Conservation (phyloP, 140 eudicot genomes). For the Ambrosia hybrid region DNA sequence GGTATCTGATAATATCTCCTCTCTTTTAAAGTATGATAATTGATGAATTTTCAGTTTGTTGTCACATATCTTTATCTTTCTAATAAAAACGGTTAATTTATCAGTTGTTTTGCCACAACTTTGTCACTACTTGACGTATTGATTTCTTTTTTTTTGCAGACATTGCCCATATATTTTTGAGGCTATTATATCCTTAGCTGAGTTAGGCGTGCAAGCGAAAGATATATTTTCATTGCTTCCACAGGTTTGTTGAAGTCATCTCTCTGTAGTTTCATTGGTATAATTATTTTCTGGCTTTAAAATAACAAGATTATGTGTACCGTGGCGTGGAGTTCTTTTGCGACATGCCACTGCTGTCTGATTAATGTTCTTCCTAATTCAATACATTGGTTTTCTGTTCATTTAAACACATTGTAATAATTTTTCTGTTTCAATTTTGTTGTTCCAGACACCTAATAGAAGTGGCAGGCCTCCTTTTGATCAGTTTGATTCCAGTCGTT, state of each 20-base stretch:
- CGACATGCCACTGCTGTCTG: neutral
- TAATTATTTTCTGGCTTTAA: neutral
- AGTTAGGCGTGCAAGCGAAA: slow-evolving; percentile 84
- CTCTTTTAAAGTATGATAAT: slow-evolving; percentile 10
- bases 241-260: slow-evolving; percentile 60
- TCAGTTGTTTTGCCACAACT: slow-evolving; percentile 13
- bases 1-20: slow-evolving; percentile 38
- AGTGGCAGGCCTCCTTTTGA: slow-evolving; percentile 91
- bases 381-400: neutral
- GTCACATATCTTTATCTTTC: neutral
- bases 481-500: slow-evolving; percentile 78
- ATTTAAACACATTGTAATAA: slow-evolving; percentile 7
- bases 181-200: slow-evolving; percentile 89
- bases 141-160: slow-evolving; percentile 41
- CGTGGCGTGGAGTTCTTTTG: neutral
- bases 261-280: neutral
- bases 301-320: slow-evolving; percentile 1
- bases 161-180: slow-evolving; percentile 77
- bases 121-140: slow-evolving; percentile 7
- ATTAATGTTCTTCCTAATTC: neutral
- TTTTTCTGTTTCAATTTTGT: slow-evolving; percentile 12
- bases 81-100: slow-evolving; percentile 8
- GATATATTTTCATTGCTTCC: slow-evolving; percentile 83
- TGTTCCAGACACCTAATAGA: slow-evolving; percentile 70
- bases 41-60: slow-evolving; percentile 7